These are phyloP conservation scores for Torulaspora indica DNA, from an alignment of 805 yeast species.

Conservation along the genomic window DNA sequence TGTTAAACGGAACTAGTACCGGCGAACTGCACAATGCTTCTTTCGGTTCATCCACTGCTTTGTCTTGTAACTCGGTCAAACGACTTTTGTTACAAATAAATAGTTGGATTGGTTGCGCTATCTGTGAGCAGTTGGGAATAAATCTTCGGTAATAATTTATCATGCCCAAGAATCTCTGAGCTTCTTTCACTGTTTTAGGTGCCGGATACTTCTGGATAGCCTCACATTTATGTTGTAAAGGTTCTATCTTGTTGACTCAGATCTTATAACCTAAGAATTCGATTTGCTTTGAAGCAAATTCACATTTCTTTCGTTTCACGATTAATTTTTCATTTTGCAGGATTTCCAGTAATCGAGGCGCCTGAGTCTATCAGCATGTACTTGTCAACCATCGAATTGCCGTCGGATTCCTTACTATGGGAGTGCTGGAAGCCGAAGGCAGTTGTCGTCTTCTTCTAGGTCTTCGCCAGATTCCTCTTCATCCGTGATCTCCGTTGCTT, in stretches of 20 bases:
- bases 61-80: slow-evolving; percentile 3
- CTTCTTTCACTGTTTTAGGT: slow-evolving; percentile 12
- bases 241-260: slow-evolving; percentile 9
- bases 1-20: slow-evolving; percentile 3
- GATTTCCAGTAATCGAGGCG: no score
- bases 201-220: slow-evolving; percentile 13
- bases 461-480: no score
- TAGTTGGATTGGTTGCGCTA: slow-evolving; percentile 11
- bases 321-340: slow-evolving; percentile 4
- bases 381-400: no score
- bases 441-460: no score
- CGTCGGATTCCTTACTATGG: no score
- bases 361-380: no score
- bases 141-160: slow-evolving; percentile 18
- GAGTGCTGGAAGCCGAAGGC: no score
- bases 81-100: slow-evolving; percentile 6
- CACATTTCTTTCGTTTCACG: slow-evolving; percentile 17
- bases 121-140: slow-evolving; percentile 13
- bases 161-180: slow-evolving; percentile 19
- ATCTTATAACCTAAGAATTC: slow-evolving; percentile 16
- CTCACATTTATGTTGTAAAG: slow-evolving; percentile 14
- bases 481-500: no score
- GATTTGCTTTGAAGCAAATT: slow-evolving; percentile 7
- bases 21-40: slow-evolving; percentile 1
- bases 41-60: slow-evolving; percentile 3